Evolutionary conservation across 2,329 filamentous ascomycete genomes (phyloP).

Genomic region (Colletotrichum sp.): DNA sequence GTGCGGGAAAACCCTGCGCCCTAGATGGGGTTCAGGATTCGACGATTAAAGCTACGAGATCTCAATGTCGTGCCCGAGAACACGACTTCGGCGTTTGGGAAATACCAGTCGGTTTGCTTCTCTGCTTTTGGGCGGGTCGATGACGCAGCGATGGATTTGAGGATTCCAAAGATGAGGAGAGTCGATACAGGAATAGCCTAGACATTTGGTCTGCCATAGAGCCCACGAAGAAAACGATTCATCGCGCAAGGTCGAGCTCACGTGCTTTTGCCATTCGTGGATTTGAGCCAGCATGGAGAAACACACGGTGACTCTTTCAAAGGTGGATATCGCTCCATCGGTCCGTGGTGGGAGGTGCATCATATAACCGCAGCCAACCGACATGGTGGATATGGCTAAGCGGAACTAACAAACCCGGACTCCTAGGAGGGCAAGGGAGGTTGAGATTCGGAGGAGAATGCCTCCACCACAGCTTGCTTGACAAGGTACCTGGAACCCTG

Average conservation of each 20-base stretch:
- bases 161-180: not conserved
- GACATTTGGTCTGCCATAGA: not conserved
- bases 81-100: conserved; percentile 18
- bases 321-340: not conserved
- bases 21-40: conserved; percentile 38
- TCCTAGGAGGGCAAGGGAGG: not conserved
- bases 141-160: not conserved
- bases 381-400: not conserved
- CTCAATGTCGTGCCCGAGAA: not conserved
- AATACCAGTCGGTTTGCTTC: conserved; percentile 21
- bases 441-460: not conserved
- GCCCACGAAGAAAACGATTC: not conserved
- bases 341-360: not conserved
- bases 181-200: not conserved
- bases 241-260: not conserved
- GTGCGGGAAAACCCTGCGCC: conserved; percentile 89
- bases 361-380: not conserved
- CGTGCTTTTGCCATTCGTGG: not conserved
- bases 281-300: not conserved
- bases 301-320: not conserved
- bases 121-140: conserved; percentile 12
- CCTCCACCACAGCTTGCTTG: conserved; percentile 19
- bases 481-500: conserved; percentile 14
- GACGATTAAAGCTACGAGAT: not conserved
- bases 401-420: not conserved